phyloP scores from a whole-genome alignment of 352 stramenopile genomes.

The Elongisporangium anandrum region DNA sequence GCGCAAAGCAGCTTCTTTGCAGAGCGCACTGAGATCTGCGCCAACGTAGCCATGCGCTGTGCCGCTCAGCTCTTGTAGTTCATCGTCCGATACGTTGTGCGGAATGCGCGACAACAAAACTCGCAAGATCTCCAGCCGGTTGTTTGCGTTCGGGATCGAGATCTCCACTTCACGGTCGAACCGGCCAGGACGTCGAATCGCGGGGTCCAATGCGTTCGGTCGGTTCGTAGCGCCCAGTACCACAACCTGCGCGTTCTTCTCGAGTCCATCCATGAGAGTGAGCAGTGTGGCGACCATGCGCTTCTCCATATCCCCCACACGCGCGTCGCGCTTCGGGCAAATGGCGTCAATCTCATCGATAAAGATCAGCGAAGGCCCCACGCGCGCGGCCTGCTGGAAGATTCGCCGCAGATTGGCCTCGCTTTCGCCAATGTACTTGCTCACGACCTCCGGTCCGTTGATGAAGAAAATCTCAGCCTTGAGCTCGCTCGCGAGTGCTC shows the following conservation, averaged over 20 bases:
- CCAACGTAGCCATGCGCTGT: slow-evolving; percentile 95
- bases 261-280: slow-evolving; percentile 87
- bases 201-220: slow-evolving; percentile 89
- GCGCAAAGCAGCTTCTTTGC: slow-evolving; percentile 71
- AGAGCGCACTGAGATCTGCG: slow-evolving; percentile 72
- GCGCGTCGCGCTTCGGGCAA: slow-evolving; percentile 78
- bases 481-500: slow-evolving; percentile 90
- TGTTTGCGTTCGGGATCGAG: slow-evolving; percentile 90
- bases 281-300: slow-evolving; percentile 87
- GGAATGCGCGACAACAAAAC: slow-evolving; percentile 89
- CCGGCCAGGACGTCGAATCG: slow-evolving; percentile 91
- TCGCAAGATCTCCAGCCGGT: slow-evolving; percentile 91
- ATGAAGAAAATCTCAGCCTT: slow-evolving; percentile 93
- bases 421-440: slow-evolving; percentile 93
- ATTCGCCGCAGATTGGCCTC: slow-evolving; percentile 76
- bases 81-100: slow-evolving; percentile 64
- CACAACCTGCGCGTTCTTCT: slow-evolving; percentile 53
- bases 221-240: slow-evolving; percentile 82
- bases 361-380: slow-evolving; percentile 67
- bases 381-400: slow-evolving; percentile 41
- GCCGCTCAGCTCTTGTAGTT: slow-evolving; percentile 89
- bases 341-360: slow-evolving; percentile 92
- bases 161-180: slow-evolving; percentile 98
- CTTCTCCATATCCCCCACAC: slow-evolving; percentile 76
- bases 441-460: slow-evolving; percentile 96